These are phyloP conservation scores for Penicillium odoratum DNA, from an alignment of 495 filamentous ascomycete species.

Conservation along the genomic window DNA sequence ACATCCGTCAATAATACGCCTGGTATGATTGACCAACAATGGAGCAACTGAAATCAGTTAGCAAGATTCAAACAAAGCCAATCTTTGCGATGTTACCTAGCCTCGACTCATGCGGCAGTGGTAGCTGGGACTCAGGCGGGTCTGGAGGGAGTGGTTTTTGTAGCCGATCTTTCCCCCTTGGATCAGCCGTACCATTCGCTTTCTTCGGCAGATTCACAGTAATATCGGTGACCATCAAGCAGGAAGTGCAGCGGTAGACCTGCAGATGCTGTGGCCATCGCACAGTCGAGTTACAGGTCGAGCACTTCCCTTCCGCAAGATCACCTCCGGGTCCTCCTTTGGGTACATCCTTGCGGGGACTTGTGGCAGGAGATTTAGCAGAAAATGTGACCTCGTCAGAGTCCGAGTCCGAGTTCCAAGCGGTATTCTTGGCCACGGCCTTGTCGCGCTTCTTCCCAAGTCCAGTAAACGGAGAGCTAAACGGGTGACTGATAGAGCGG, in stretches of 20 bases:
- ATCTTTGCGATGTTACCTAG: constrained; percentile 6
- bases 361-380: constrained; percentile 26
- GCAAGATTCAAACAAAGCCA: background rate
- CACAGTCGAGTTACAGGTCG: constrained; percentile 78
- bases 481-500: constrained; percentile 76
- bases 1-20: constrained; percentile 53
- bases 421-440: constrained; percentile 27
- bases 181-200: constrained; percentile 16
- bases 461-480: constrained; percentile 61
- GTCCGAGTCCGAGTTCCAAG: constrained; percentile 44
- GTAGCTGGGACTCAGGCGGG: constrained; percentile 10
- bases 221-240: constrained; percentile 84
- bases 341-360: constrained; percentile 34
- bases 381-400: constrained; percentile 40
- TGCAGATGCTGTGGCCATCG: constrained; percentile 78
- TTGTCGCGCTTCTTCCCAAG: constrained; percentile 52
- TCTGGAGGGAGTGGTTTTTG: constrained; percentile 5
- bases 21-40: constrained; percentile 50
- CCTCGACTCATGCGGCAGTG: constrained; percentile 11
- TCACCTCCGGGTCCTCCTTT: constrained; percentile 36
- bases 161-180: constrained; percentile 15
- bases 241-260: constrained; percentile 81
- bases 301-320: constrained; percentile 69
- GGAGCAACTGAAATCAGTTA: constrained; percentile 29
- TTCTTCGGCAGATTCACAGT: constrained; percentile 43